Conservation (phyloP, 2,329 filamentous ascomycete species). For the Botrytis deweyae region DNA sequence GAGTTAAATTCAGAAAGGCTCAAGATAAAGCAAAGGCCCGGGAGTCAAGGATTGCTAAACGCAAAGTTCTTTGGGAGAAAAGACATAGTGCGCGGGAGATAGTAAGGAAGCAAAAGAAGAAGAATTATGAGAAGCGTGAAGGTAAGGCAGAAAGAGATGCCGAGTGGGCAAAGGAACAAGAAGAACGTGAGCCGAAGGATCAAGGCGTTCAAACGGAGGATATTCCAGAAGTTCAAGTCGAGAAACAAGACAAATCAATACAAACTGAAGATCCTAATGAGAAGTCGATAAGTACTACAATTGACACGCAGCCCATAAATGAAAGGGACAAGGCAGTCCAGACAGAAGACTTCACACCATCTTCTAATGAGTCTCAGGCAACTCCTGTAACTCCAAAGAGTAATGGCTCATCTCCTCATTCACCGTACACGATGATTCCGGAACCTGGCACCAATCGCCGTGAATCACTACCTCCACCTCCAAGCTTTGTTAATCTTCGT, state of each 20-base stretch:
- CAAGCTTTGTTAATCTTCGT: slow-evolving; percentile 19
- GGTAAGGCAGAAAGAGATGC: slow-evolving; percentile 44
- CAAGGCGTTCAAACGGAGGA: slow-evolving; percentile 33
- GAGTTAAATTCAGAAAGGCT: slow-evolving; percentile 44
- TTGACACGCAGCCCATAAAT: slow-evolving; percentile 8
- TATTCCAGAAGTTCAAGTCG: slow-evolving; percentile 20
- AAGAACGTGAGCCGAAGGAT: slow-evolving; percentile 41
- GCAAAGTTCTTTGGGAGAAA: slow-evolving; percentile 50
- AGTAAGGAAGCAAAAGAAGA: slow-evolving; percentile 43
- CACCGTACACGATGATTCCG: background rate
- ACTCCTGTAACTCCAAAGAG: slow-evolving; percentile 33
- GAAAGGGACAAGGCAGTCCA: slow-evolving; percentile 34
- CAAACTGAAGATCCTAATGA: slow-evolving; percentile 32
- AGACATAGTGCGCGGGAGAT: slow-evolving; percentile 44
- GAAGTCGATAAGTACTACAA: background rate
- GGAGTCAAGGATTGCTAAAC: slow-evolving; percentile 48
- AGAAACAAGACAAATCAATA: slow-evolving; percentile 31
- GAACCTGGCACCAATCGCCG: background rate
- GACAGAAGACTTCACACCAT: slow-evolving; percentile 27
- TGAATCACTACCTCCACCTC: slow-evolving; percentile 26
- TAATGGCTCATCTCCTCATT: slow-evolving; percentile 22
- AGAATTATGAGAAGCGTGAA: slow-evolving; percentile 43
- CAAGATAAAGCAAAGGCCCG: slow-evolving; percentile 34
- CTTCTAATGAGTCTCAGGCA: slow-evolving; percentile 26
- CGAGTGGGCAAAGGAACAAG: slow-evolving; percentile 42